Percentiles rank a stretch among this genome's conserved stretches.
phyloP scores from a whole-genome alignment of 2,329 filamentous ascomycete genomes.

The Reticulascus tulasneorum region DNA sequence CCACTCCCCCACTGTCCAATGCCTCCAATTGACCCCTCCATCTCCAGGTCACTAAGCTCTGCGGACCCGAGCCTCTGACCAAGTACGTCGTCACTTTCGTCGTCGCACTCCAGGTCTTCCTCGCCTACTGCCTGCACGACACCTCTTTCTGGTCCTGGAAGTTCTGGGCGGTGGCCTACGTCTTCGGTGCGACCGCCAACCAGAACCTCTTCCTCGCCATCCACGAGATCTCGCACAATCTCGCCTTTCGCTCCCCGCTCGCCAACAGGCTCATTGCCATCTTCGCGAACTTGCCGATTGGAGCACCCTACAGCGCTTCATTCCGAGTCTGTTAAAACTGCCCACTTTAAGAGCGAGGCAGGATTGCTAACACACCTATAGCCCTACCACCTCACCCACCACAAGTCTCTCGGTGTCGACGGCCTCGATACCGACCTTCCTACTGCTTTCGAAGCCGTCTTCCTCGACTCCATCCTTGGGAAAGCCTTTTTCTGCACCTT shows the following conservation, averaged over 20 bases:
- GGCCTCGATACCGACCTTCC: conserved; percentile 95
- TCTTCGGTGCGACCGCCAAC: conserved; percentile 91
- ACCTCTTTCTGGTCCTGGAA: conserved; percentile 76
- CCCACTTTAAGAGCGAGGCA: neutral
- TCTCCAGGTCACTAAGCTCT: conserved; percentile 84
- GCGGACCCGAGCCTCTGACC: conserved; percentile 90
- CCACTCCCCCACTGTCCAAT: neutral
- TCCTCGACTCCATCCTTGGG: conserved; percentile 90
- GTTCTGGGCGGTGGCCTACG: conserved; percentile 84
- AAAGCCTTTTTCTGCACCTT: conserved; percentile 99
- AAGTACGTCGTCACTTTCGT: conserved; percentile 88
- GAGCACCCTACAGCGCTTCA: conserved; percentile 90
- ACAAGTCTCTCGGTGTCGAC: conserved; percentile 96
- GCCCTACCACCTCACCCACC: conserved; percentile 97
- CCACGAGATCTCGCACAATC: conserved; percentile 97
- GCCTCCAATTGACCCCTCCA: neutral
- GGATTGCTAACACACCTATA: conserved; percentile 29
- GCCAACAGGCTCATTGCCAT: conserved; percentile 86
- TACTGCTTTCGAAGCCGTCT: conserved; percentile 82
- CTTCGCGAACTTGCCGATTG: conserved; percentile 93
- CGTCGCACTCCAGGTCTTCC: conserved; percentile 73
- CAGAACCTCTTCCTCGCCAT: conserved; percentile 98
- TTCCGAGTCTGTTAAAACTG: conserved; percentile 65
- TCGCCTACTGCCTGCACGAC: conserved; percentile 72
- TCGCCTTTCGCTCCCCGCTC: conserved; percentile 78